Conservation (phyloP, 2,329 filamentous ascomycete species). For the Monosporascus sp. region DNA sequence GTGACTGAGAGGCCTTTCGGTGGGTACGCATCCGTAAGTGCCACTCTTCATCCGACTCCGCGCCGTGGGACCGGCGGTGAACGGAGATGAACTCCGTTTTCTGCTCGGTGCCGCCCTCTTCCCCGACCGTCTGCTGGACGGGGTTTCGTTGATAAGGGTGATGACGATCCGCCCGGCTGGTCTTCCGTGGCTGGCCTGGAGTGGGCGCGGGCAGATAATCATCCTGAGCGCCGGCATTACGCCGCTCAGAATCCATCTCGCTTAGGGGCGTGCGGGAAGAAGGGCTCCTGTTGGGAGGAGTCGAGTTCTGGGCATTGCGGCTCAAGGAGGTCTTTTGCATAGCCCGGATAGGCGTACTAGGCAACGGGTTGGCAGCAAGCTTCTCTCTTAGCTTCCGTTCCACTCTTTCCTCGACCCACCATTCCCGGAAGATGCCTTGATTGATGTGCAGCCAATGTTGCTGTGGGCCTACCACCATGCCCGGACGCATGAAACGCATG, state of each 20-base stretch:
- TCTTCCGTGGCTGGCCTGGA: slow-evolving; percentile 91
- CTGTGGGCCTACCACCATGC: slow-evolving; percentile 97
- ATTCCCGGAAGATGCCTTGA: slow-evolving; percentile 94
- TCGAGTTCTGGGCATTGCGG: slow-evolving; percentile 68
- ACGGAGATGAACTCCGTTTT: slow-evolving; percentile 58
- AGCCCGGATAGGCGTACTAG: slow-evolving; percentile 57
- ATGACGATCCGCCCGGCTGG: slow-evolving; percentile 70
- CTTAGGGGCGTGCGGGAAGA: slow-evolving; percentile 82
- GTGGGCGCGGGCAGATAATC: slow-evolving; percentile 94
- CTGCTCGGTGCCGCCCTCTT: slow-evolving; percentile 48
- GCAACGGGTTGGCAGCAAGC: slow-evolving; percentile 44
- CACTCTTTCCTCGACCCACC: slow-evolving; percentile 90
- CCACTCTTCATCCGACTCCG: slow-evolving; percentile 78
- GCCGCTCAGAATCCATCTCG: slow-evolving; percentile 80
- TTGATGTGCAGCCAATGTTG: slow-evolving; percentile 99
- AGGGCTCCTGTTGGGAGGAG: slow-evolving; percentile 74
- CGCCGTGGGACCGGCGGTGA: slow-evolving; percentile 56
- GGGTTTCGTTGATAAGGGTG: slow-evolving; percentile 64
- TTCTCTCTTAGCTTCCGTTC: slow-evolving; percentile 63
- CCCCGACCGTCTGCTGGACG: slow-evolving; percentile 40
- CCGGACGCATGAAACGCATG: slow-evolving; percentile 98
- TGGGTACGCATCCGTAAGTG: slow-evolving; percentile 69
- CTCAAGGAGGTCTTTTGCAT: slow-evolving; percentile 53
- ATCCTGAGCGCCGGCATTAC: slow-evolving; percentile 66
- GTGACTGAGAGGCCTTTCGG: slow-evolving; percentile 62